phyloP scores from a whole-genome alignment of 148 eudicot genomes.

The Euryodendron excelsum region DNA sequence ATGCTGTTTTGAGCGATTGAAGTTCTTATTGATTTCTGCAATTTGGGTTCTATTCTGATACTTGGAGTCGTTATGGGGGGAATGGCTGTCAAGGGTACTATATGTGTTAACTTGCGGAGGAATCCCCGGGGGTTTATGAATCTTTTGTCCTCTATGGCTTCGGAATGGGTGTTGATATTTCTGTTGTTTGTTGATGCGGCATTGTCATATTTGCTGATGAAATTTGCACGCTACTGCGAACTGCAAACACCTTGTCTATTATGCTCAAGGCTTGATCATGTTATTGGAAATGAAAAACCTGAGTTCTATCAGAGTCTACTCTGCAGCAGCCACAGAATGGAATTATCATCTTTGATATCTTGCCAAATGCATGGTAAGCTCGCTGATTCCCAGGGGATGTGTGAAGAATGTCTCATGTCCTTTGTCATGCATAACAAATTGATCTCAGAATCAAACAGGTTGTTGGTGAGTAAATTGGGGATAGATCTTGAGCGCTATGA shows the following conservation, averaged over 20 bases:
- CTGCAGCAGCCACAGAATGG: constrained; percentile 54
- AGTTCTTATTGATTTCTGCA: constrained; percentile 22
- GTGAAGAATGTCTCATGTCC: constrained; percentile 66
- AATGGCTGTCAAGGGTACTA: constrained; percentile 39
- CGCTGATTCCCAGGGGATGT: constrained; percentile 52
- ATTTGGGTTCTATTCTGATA: constrained; percentile 20
- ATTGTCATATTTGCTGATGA: constrained; percentile 47
- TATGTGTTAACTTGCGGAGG: too few relatives aligned
- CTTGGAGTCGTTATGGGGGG: not conserved
- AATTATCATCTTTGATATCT: constrained; percentile 47
- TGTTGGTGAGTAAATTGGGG: constrained; percentile 50
- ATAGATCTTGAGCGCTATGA: constrained; percentile 32
- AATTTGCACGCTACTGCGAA: constrained; percentile 57
- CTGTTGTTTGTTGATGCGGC: constrained; percentile 60
- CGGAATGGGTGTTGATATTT: constrained; percentile 77
- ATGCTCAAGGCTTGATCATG: constrained; percentile 64
- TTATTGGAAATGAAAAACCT: constrained; percentile 41
- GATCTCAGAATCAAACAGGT: constrained; percentile 40
- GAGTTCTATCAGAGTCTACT: constrained; percentile 38
- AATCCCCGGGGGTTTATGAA: constrained; percentile 33
- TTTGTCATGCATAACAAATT: constrained; percentile 34
- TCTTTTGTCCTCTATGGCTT: constrained; percentile 44
- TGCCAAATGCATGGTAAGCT: constrained; percentile 61
- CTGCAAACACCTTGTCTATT: constrained; percentile 58
- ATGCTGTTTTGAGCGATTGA: constrained; percentile 20